These are phyloP conservation scores for Cucurbita ficifolia DNA, from an alignment of 306 rosid genomes.

Conservation along the genomic window DNA sequence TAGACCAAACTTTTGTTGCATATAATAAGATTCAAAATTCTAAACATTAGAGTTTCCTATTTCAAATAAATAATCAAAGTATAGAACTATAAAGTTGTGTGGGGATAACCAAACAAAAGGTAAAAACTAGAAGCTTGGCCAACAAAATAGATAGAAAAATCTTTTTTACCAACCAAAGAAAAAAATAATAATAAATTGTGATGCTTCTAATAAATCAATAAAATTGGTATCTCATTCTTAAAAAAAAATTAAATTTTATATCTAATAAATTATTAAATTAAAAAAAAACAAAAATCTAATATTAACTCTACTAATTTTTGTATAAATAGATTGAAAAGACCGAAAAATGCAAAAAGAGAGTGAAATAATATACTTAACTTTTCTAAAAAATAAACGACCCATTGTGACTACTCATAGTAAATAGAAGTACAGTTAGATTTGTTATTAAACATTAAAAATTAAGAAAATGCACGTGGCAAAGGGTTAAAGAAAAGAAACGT, in stretches of 20 bases:
- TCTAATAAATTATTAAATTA: neutral
- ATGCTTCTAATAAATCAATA: too few species aligned
- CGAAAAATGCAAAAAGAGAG: too few species aligned
- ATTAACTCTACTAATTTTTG: too few species aligned
- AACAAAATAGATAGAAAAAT: neutral
- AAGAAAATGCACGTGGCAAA: neutral
- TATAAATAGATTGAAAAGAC: too few species aligned
- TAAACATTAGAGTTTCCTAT: neutral
- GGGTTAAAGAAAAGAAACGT: neutral
- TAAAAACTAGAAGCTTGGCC: neutral
- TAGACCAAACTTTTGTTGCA: neutral
- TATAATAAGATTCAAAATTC: neutral
- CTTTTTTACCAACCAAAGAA: neutral
- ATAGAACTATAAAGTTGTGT: neutral
- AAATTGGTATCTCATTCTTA: too few species aligned
- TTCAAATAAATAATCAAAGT: neutral
- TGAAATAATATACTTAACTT: too few species aligned
- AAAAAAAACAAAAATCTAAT: too few species aligned
- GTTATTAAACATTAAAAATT: too few species aligned
- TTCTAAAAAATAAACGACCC: too few species aligned
- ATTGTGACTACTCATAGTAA: too few species aligned
- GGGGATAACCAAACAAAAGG: neutral
- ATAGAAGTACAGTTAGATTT: too few species aligned
- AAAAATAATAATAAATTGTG: neutral
- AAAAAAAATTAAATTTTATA: too few species aligned